A percentile compares a stretch with the other conserved stretches of the same genome.
Evolutionary conservation across 148 eudicot species (phyloP).

Genomic region (Rhododendron ferrugineum): DNA sequence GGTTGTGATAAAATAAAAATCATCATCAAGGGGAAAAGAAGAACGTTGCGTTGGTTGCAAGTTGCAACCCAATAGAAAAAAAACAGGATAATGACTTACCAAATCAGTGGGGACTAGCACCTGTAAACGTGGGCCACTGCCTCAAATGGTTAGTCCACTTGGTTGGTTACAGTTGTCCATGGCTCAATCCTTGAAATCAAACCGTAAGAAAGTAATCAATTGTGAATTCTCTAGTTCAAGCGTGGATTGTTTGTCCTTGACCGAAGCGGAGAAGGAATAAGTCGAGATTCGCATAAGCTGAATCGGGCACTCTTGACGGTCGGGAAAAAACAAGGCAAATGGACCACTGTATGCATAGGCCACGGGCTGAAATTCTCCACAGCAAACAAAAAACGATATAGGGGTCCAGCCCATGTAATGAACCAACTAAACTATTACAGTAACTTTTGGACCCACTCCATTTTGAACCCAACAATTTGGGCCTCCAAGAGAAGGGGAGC

Average conservation of each 20-base stretch:
- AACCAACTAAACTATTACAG: background rate
- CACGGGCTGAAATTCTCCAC: background rate
- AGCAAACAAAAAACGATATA: background rate
- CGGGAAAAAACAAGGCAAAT: too few relatives aligned
- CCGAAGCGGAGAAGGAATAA: too few relatives aligned
- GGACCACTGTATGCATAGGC: background rate
- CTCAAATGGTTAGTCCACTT: too few relatives aligned
- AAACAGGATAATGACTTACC: background rate
- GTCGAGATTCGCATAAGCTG: too few relatives aligned
- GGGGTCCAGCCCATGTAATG: background rate
- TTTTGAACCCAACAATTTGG: background rate
- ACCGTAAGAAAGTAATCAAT: too few relatives aligned
- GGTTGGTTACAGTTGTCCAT: too few relatives aligned
- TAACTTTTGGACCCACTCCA: background rate
- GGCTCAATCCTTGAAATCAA: too few relatives aligned
- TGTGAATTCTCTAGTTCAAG: too few relatives aligned
- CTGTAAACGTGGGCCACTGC: too few relatives aligned
- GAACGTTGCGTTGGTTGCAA: background rate
- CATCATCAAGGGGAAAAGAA: background rate
- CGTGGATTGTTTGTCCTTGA: too few relatives aligned
- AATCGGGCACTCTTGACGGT: too few relatives aligned
- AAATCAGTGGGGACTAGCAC: background rate
- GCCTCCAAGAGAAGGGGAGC: background rate
- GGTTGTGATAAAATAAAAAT: background rate
- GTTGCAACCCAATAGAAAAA: background rate